Conservation (phyloP, 257 asterid species). For the Solanum pinnatisectum region DNA sequence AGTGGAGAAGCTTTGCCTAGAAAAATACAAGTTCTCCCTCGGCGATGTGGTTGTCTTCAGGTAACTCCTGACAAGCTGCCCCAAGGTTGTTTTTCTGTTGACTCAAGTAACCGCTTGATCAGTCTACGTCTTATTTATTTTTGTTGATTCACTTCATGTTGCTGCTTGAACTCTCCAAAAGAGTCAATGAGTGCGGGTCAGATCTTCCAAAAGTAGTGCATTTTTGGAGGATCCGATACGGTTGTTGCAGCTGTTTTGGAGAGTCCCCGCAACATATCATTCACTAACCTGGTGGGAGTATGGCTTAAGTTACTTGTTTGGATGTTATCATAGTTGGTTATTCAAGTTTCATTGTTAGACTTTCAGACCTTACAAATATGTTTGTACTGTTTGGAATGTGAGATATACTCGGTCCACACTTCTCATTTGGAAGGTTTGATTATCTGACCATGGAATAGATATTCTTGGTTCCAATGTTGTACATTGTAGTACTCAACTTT, state of each 20-base stretch:
- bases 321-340: neutral
- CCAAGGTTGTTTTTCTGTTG: neutral
- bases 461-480: neutral
- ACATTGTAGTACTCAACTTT: neutral
- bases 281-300: neutral
- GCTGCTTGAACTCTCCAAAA: neutral
- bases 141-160: neutral
- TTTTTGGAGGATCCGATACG: neutral
- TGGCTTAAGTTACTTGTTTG: neutral
- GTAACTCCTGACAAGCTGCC: slow-evolving; percentile 20
- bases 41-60: slow-evolving; percentile 82
- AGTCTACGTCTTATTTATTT: neutral
- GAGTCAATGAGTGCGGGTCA: neutral
- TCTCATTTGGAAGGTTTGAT: neutral
- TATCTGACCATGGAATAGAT: neutral
- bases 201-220: neutral
- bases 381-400: neutral
- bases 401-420: neutral
- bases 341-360: neutral
- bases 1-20: slow-evolving; percentile 77
- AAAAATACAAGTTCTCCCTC: slow-evolving; percentile 57
- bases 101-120: neutral
- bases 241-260: neutral
- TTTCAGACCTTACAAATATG: neutral
- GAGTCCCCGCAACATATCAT: neutral